Conservation (phyloP, 108 stramenopile genomes). For the Pseudonitzschia delicatissima region DNA sequence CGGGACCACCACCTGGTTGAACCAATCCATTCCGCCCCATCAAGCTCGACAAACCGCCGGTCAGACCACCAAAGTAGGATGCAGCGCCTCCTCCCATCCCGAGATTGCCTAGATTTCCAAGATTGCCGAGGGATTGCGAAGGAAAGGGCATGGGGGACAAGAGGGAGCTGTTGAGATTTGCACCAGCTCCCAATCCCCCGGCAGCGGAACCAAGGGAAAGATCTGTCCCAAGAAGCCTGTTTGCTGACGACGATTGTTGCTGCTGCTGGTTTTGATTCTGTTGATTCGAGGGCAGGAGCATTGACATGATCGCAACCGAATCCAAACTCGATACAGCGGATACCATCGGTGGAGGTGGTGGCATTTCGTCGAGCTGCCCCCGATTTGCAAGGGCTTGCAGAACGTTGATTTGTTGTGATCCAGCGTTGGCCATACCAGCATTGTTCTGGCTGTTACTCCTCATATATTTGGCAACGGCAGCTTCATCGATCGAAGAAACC, state of each 20-base stretch:
- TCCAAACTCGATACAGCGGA: slow-evolving; percentile 7
- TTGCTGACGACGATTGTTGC: too few relatives aligned
- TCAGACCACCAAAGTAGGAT: not conserved
- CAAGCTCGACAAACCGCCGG: not conserved
- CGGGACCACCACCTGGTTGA: not conserved
- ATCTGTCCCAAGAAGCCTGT: too few relatives aligned
- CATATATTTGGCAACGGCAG: not conserved
- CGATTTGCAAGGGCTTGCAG: too few relatives aligned
- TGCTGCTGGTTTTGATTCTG: too few relatives aligned
- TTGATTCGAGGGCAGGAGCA: not conserved
- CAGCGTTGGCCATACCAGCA: not conserved
- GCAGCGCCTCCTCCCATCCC: not conserved
- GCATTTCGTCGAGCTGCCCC: not conserved
- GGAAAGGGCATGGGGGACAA: not conserved
- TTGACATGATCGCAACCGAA: slow-evolving; percentile 3
- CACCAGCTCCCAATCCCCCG: too few relatives aligned
- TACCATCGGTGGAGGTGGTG: not conserved
- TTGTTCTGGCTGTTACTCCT: not conserved
- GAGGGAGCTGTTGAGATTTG: too few relatives aligned
- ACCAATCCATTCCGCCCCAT: not conserved
- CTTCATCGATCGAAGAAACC: not conserved
- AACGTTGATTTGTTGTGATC: too few relatives aligned
- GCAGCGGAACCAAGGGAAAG: too few relatives aligned
- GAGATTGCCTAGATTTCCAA: not conserved
- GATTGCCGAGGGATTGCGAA: not conserved